Evolutionary conservation across 2,329 filamentous ascomycete genomes (phyloP).

Genomic region (Ascochyta lentis): DNA sequence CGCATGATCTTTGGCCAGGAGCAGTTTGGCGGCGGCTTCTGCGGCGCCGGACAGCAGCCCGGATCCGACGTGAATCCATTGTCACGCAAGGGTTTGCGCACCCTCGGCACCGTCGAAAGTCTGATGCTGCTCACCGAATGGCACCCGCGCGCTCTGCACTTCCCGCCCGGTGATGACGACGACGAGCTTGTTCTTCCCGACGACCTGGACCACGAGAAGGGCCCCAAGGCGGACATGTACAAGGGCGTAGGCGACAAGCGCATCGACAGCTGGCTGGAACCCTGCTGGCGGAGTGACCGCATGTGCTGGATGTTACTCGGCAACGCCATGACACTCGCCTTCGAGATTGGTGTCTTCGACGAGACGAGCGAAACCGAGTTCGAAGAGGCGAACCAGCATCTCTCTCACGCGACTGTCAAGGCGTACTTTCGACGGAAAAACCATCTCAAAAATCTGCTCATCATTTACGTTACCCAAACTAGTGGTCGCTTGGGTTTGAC

Average conservation of each 20-base stretch:
- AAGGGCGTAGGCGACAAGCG: conserved; percentile 78
- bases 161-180: conserved; percentile 75
- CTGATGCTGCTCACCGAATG: conserved; percentile 94
- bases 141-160: conserved; percentile 94
- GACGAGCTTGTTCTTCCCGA: conserved; percentile 71
- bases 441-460: conserved; percentile 82
- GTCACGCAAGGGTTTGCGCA: conserved; percentile 74
- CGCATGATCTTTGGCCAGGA: conserved; percentile 95
- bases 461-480: conserved; percentile 93
- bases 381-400: conserved; percentile 47
- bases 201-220: conserved; percentile 64
- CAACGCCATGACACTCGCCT: conserved; percentile 86
- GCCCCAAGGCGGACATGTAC: conserved; percentile 45
- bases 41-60: conserved; percentile 71
- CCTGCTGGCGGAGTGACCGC: conserved; percentile 86
- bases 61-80: conserved; percentile 70
- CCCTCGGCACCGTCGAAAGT: conserved; percentile 92
- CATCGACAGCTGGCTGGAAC: conserved; percentile 95
- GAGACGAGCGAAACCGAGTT: conserved; percentile 76
- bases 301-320: conserved; percentile 99
- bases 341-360: conserved; percentile 95
- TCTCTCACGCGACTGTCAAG: conserved; percentile 67
- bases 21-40: conserved; percentile 89
- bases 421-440: conserved; percentile 77
- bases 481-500: conserved; percentile 91